phyloP scores from a whole-genome alignment of 345 rosid genomes.

The Eucalyptus melliodora region DNA sequence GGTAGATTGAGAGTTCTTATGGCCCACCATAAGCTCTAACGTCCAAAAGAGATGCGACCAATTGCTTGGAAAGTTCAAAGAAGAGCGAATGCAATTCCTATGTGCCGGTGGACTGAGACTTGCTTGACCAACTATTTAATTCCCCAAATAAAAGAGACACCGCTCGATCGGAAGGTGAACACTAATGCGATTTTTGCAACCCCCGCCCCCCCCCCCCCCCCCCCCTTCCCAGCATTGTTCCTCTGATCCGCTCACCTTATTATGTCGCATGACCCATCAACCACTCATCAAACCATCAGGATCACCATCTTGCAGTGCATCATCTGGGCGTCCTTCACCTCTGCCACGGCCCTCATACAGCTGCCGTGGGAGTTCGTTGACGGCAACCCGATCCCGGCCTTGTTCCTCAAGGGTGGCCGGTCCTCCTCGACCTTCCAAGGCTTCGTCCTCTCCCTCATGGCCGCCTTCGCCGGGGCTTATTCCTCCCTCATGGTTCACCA shows the following conservation, averaged over 20 bases:
- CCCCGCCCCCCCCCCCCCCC: too few relatives aligned
- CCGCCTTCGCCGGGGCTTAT: neutral
- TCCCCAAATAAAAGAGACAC: neutral
- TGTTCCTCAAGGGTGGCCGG: neutral
- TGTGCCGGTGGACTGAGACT: neutral
- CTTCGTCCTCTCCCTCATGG: neutral
- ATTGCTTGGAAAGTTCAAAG: neutral
- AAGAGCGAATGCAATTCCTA: neutral
- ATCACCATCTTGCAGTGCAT: neutral
- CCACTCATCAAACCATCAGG: neutral
- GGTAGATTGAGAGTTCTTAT: neutral
- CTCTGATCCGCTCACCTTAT: neutral
- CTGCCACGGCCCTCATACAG: neutral
- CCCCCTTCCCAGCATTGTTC: neutral
- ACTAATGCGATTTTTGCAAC: neutral
- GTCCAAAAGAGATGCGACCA: neutral
- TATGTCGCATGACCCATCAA: neutral
- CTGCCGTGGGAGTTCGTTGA: neutral
- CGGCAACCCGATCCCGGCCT: neutral
- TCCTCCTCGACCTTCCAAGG: neutral
- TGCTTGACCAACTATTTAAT: neutral
- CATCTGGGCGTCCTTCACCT: neutral
- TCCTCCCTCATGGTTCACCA: neutral
- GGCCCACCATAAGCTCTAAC: neutral
- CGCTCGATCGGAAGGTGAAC: neutral